Evolutionary conservation across 2,329 filamentous ascomycete genomes (phyloP).

Genomic region (Monilinia laxa): DNA sequence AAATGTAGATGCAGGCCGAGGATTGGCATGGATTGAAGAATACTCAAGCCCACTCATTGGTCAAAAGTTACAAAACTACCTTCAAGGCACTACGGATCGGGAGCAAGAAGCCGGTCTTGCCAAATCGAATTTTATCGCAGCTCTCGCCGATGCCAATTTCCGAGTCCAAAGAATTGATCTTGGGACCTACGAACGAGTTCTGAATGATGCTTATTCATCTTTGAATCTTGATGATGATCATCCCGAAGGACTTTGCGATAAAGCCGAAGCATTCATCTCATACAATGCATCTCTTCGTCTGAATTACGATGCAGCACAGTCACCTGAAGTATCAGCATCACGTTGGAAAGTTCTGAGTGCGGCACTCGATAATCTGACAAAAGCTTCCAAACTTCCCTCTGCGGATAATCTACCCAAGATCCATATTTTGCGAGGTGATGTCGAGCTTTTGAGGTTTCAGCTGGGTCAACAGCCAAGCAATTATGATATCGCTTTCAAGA

Average conservation of each 20-base stretch:
- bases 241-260: slow-evolving; percentile 51
- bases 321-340: slow-evolving; percentile 28
- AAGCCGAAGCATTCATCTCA: slow-evolving; percentile 56
- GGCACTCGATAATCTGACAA: slow-evolving; percentile 51
- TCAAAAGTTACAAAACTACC: slow-evolving; percentile 54
- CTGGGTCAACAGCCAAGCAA: slow-evolving; percentile 48
- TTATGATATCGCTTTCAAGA: slow-evolving; percentile 45
- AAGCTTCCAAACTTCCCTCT: slow-evolving; percentile 51
- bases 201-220: slow-evolving; percentile 23
- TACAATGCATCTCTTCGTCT: slow-evolving; percentile 46
- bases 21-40: slow-evolving; percentile 58
- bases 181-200: slow-evolving; percentile 51
- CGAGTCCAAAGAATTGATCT: slow-evolving; percentile 50
- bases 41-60: slow-evolving; percentile 53
- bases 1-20: slow-evolving; percentile 43
- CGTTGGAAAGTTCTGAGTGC: slow-evolving; percentile 54
- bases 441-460: slow-evolving; percentile 54
- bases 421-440: slow-evolving; percentile 54
- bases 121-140: slow-evolving; percentile 54
- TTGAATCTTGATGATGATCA: slow-evolving; percentile 23
- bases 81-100: slow-evolving; percentile 44
- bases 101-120: slow-evolving; percentile 54
- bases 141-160: slow-evolving; percentile 57
- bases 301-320: slow-evolving; percentile 40
- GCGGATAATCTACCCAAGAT: slow-evolving; percentile 52